Evolutionary conservation across 352 stramenopile species (phyloP), one percentile per base, ranked within the genome.

Genomic region (Albugo candida): DNA sequence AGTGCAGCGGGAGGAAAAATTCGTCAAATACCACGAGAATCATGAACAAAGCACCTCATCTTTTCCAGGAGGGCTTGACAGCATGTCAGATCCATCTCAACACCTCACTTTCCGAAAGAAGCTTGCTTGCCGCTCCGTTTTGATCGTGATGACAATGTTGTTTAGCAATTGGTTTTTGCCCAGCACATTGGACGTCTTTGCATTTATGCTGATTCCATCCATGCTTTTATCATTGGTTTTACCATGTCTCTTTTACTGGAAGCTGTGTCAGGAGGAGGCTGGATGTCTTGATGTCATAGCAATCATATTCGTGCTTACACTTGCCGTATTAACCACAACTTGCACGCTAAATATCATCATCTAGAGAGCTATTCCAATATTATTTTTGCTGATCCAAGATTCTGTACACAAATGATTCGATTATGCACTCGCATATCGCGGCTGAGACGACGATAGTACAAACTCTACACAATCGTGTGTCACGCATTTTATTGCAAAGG

Each of bases 201-300:
- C 58, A 24, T 74, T 59, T 49, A 74, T 79, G 63, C 57, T 86
- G 49, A 48, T 86, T 3, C 74, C 70, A 8, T 64, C 61, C 19
- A 73, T 66, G 35, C 61, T 74, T 27, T 51, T 86, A 36, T 59
- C 70, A 41, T 53, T 82, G 14, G 61, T 85, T 24, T 47, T 85
- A n/a, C 73, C 73, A 5, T 65, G 57, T 14, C 51, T 78, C 21
- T 86, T 83, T 49, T 80, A 81, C 55, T 83, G 61, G 67, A 62
- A 62, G 42, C 44, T 86, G 37, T 86, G 70, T 52, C 45, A 58
- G 14, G 74, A 82, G n/a, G 70, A 83, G 18, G 69, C 67, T 18
- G 63, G 61, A 0, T 47, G 53, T 13, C 53, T 57, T 14, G 65
- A 81, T 48, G 67, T 64, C 40, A 16, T 64, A 12, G 65, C 60